Conservation (phyloP, 2,329 filamentous ascomycete genomes). For the Cylindrodendrum hubeiense region DNA sequence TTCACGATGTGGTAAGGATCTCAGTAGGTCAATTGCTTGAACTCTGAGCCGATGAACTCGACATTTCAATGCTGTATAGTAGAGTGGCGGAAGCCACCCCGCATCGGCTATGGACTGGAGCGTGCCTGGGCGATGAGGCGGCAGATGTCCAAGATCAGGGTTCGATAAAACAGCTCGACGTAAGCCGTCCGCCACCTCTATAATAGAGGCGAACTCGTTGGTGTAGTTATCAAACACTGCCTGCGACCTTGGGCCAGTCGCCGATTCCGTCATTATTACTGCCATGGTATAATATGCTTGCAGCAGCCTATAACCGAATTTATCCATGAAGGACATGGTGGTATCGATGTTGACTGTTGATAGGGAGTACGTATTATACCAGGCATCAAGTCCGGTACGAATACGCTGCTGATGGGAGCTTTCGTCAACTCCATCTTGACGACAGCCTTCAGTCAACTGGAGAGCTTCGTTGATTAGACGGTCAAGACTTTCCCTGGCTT, state of each 20-base stretch:
- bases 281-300: constrained; percentile 56
- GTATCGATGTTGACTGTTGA: constrained; percentile 30
- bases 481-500: constrained; percentile 37
- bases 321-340: constrained; percentile 31
- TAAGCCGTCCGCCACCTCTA: constrained; percentile 40
- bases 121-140: constrained; percentile 39
- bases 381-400: constrained; percentile 27
- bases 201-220: constrained; percentile 47
- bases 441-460: constrained; percentile 25
- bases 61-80: constrained; percentile 61
- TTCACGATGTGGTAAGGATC: constrained; percentile 50
- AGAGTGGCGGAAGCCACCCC: constrained; percentile 59
- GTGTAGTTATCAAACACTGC: constrained; percentile 52
- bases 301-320: constrained; percentile 48
- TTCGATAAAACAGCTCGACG: constrained; percentile 13
- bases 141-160: constrained; percentile 14
- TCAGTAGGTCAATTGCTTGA: constrained; percentile 52
- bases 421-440: neutral
- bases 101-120: constrained; percentile 54
- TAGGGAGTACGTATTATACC: constrained; percentile 40
- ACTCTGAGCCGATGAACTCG: constrained; percentile 54
- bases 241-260: constrained; percentile 47
- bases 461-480: constrained; percentile 36
- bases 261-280: constrained; percentile 55
- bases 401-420: constrained; percentile 22